phyloP scores from a whole-genome alignment of 2,329 filamentous ascomycete species.

The Calonectria pseudoreteaudii region DNA sequence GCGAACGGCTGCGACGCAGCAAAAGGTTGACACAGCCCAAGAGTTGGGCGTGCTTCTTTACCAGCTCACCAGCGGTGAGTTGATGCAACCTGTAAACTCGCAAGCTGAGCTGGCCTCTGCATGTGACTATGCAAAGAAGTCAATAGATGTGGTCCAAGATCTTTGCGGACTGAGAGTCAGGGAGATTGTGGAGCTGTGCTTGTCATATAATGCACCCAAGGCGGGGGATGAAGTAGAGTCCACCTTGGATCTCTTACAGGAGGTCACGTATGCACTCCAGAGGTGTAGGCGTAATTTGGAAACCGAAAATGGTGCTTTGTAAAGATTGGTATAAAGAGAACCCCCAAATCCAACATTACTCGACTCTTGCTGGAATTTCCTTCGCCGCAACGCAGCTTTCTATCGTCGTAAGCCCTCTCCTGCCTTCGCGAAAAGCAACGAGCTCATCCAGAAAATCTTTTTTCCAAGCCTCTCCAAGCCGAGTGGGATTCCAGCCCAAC shows the following conservation, averaged over 20 bases:
- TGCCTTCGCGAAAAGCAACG: neutral
- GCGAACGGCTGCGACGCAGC: neutral
- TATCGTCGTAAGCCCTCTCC: neutral
- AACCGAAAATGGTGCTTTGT: neutral
- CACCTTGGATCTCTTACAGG: neutral
- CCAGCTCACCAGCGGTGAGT: neutral
- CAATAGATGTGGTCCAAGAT: neutral
- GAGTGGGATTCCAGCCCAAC: slow-evolving; percentile 5
- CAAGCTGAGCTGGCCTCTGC: neutral
- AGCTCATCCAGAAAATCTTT: neutral
- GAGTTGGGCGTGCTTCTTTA: neutral
- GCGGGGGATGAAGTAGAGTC: neutral
- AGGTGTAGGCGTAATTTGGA: neutral
- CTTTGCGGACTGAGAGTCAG: neutral
- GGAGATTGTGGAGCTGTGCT: neutral
- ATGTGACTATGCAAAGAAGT: neutral
- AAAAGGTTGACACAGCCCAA: neutral
- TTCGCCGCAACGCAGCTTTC: neutral
- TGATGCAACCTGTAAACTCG: neutral
- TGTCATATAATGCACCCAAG: neutral
- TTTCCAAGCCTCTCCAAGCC: neutral
- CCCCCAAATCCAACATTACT: neutral
- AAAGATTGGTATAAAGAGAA: neutral
- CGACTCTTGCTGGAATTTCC: neutral
- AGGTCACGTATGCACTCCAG: neutral